Evolutionary conservation across 371 early-diverging fungal species (phyloP), one percentile per base, ranked within the genome.

Genomic region (Mortierella sp.): DNA sequence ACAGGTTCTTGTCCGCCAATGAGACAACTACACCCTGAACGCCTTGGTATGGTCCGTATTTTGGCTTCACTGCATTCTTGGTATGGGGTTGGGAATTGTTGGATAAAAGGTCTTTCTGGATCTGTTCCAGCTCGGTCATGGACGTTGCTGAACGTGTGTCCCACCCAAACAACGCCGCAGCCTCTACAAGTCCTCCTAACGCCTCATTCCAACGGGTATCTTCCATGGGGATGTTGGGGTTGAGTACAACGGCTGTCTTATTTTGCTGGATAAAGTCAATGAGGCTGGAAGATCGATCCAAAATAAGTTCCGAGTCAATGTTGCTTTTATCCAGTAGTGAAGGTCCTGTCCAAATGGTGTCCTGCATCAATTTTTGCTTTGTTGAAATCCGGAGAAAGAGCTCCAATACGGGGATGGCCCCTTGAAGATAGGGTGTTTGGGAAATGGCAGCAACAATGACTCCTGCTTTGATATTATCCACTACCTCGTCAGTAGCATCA

Each of bases 351-450:
- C 55, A 63, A 19, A 64, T 43, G 28, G 42, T 45, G 21, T 54
- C 53, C 58, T 63, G n/a, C n/a, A 27, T 16, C 19, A 61, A 41
- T 16, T 45, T 49, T 51, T 51, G 68, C 30, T 50, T 54, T 13
- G 71, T 61, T 1, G 69, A 61, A 28, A 55, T 31, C 54, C 74
- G 79, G 3, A 85, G 68, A 45, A 82, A 85, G 52, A 83, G 71
- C 24, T 83, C 82, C 26, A 85, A 68, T 18, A 85, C 81, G 2
- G 86, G 83, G 13, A 85, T 41, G 0, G 79, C 83, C 21, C 84
- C 82, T 53, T 85, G 86, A 30, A 82, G 80, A 30, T 85, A 85
- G 1, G 84, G 84, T 3, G 84, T 41, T 46, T 85, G 86, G 6
- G 81, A 71, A 23, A 84, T 71, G 16, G 80, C 78, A 7, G 74